Evolutionary conservation across 371 early-diverging fungal species (phyloP).

Genomic region (Mortierella sp.): DNA sequence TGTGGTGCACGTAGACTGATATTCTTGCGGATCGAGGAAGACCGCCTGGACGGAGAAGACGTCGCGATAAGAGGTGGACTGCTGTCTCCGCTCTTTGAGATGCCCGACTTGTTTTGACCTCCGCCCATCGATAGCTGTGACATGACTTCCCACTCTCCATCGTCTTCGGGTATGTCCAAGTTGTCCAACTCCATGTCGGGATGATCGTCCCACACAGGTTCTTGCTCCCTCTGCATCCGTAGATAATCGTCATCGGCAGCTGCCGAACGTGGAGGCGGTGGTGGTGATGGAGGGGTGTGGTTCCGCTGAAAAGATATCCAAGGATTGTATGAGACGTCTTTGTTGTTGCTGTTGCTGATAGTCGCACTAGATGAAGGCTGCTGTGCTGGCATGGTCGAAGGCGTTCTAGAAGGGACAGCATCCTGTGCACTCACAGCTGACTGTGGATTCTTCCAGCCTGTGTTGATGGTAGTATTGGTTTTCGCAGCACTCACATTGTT

Average conservation of each 20-base stretch:
- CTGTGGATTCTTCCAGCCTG: constrained; percentile 30
- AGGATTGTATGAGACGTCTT: background rate
- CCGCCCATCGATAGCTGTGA: constrained; percentile 25
- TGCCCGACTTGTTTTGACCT: background rate
- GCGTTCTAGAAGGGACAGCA: constrained; percentile 20
- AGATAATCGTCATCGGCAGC: constrained; percentile 13
- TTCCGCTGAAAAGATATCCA: constrained; percentile 21
- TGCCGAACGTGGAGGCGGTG: background rate
- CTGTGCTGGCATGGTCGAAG: background rate
- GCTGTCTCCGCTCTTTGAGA: background rate
- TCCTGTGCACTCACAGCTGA: constrained; percentile 36
- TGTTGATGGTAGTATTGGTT: background rate
- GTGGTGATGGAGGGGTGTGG: constrained; percentile 14
- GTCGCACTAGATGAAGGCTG: background rate
- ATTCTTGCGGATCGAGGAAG: background rate
- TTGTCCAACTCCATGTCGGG: constrained; percentile 32
- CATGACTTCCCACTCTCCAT: constrained; percentile 25
- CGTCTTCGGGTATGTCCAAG: background rate
- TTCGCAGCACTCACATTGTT: background rate
- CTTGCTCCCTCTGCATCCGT: constrained; percentile 19
- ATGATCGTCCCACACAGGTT: constrained; percentile 30
- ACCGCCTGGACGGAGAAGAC: constrained; percentile 8
- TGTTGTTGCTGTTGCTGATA: background rate
- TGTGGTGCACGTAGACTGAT: constrained; percentile 24
- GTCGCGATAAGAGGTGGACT: constrained; percentile 21